Evolutionary conservation across 495 filamentous ascomycete genomes (phyloP).

Genomic region (Xylaria scruposa): DNA sequence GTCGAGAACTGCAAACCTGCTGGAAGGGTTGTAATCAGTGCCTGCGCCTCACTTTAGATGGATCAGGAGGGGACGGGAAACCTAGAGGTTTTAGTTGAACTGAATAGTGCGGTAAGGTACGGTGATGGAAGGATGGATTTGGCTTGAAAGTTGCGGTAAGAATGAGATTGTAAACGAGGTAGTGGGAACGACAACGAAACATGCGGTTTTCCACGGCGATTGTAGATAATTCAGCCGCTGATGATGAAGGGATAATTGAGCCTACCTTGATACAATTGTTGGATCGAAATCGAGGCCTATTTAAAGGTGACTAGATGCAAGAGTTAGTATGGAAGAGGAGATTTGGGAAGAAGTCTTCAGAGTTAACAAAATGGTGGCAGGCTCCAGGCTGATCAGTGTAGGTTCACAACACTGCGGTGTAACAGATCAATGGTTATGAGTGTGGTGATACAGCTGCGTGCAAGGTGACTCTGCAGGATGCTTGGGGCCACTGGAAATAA

Average conservation of each 20-base stretch:
- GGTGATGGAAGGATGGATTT: background rate
- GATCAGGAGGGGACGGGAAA: too few species aligned
- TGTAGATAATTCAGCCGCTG: background rate
- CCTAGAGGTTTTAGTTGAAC: background rate
- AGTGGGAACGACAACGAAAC: background rate
- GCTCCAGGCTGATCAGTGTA: background rate
- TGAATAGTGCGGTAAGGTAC: too few species aligned
- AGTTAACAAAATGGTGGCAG: background rate
- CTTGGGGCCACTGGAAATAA: background rate
- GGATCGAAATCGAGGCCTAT: background rate
- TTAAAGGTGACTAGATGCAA: background rate
- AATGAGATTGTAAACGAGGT: background rate
- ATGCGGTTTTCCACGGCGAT: background rate
- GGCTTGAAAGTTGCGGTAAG: background rate
- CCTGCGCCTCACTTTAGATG: background rate
- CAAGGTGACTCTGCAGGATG: background rate
- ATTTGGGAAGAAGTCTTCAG: background rate
- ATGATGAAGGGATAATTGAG: background rate
- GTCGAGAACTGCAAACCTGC: background rate
- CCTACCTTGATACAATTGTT: background rate
- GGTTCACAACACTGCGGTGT: background rate
- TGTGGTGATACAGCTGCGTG: background rate
- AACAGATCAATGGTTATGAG: background rate
- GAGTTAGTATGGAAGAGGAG: background rate
- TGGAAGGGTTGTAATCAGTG: background rate